Base-by-base conservation (phyloP, 192 early-diverging fungal genomes). In the Mortierella hygrophila region DNA sequence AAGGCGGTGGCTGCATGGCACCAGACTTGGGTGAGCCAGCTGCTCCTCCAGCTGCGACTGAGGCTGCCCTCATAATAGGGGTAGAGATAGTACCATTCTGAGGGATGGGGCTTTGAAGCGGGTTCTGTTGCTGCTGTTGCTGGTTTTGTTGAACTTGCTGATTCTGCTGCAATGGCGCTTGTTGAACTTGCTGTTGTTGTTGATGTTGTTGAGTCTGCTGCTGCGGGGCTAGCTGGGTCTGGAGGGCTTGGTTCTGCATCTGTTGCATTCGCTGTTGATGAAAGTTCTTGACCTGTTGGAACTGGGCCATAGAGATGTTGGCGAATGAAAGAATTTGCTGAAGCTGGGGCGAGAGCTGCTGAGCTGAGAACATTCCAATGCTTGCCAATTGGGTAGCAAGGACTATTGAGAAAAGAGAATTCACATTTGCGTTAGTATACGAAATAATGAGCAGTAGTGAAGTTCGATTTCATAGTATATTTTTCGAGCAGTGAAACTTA, bases 41-140 rank as follows among this genome's bases (percentile, higher is more conserved):
- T 6, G 52, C 63, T 35, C 72, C 74, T 37, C 63, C 77, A 52
- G 71, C 71, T 9, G 63, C 40, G n/a, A 85, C 42, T 3, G 83
- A 80, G 5, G 83, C 83, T 29, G 78, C 74, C 54, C 83, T 72
- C 74, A 85, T 78, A 11, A 85, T 70, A 11, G 83, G 83, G 0
- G 83, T 85, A 1, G 74, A 74, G 32, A 85, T 72, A 20, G 70
- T 21, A 4, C 83, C 78, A 29, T 77, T 85, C 23, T 76, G 78
- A 16, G 54, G 78, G 32, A 85, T 29, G 16, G 83, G 83, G 55
- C 83, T 85, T 20, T 68, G 72, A 38, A 85, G 71, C 29, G 78
- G 78, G 42, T 80, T 79, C 74, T 85, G 83, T 21, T 83, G 76
- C 37, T 74, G 76, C 3, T 52, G 65, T 46, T 77, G 81, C 18